Evolutionary conservation across 2,329 filamentous ascomycete species (phyloP), one percentile per base, ranked within the genome.

Genomic region (Diplodia intermedia): DNA sequence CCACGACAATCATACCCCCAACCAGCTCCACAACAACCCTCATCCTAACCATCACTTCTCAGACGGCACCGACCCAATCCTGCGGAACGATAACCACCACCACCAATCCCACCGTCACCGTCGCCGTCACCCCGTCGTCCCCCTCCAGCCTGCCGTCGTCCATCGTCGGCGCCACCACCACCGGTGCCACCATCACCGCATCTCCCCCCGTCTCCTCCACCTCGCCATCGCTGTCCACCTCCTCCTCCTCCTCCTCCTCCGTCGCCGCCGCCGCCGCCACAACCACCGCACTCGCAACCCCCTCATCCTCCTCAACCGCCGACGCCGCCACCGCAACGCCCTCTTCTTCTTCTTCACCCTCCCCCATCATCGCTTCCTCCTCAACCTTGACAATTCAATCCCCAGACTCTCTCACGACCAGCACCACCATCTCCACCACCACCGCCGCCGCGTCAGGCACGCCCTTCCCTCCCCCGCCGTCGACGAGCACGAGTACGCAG

Each of bases 21-120:
- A 23, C 29, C 31, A 50, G 43, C 43, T 52, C 60, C 43, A 63
- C 60, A 11, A 52, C 12, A 23, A 52, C 29, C 26, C 2, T 12
- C 57, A n/a, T 31, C 57, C 57, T 61, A 61, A 61, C 57, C 40
- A 31, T 33, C 40, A 49, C 57, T 38, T 38, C 57, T 26, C 56
- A 60, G 57, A 7, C 38, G 18, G 40, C 40, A 18, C 18, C 40
- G 23, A 43, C 14, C 40, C 14, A 8, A 43, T 8, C 14, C 40
- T 43, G 40, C 15, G 3, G 18, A 6, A 43, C 40, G 5, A 43
- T 7, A 43, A n/a, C 18, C 40, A 43, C 40, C 15, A 43, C 40
- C 40, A 43, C 14, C 40, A 18, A 15, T 5, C 40, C 40, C 15
- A 43, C 40, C 40, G 40, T 43, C 15, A 18, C 14, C 40, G 1